Evolutionary conservation across 768 basidiomycete genomes (phyloP).

Genomic region (Hypsizygus marmoreus): DNA sequence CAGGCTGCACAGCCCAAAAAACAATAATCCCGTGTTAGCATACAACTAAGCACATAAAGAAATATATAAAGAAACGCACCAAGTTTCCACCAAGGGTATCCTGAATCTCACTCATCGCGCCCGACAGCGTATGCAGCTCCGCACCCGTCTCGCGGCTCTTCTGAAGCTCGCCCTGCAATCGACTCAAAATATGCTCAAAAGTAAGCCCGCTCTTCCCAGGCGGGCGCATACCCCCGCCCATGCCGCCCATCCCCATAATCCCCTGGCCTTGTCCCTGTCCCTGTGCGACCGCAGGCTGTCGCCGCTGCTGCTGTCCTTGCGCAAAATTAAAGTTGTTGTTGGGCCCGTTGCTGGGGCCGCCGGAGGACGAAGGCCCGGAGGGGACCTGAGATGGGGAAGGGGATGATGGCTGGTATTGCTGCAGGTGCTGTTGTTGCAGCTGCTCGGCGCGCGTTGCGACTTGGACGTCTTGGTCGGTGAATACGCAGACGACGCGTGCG

Average conservation of each 20-base stretch:
- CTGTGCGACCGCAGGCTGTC: slow-evolving; percentile 56
- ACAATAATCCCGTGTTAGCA: not conserved
- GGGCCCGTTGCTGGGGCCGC: slow-evolving; percentile 14
- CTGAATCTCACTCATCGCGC: slow-evolving; percentile 87
- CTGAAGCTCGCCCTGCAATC: slow-evolving; percentile 91
- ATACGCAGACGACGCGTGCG: slow-evolving; percentile 88
- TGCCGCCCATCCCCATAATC: slow-evolving; percentile 72
- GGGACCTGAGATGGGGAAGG: slow-evolving; percentile 16
- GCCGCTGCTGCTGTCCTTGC: slow-evolving; percentile 50
- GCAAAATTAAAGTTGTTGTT: slow-evolving; percentile 26
- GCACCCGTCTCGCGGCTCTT: slow-evolving; percentile 93
- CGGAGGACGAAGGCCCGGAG: slow-evolving; percentile 15
- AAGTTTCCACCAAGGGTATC: slow-evolving; percentile 85
- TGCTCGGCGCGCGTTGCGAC: slow-evolving; percentile 72
- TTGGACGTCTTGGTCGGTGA: slow-evolving; percentile 82
- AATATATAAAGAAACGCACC: slow-evolving; percentile 45
- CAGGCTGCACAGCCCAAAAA: slow-evolving; percentile 43
- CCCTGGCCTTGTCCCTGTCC: too few relatives aligned
- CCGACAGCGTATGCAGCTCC: slow-evolving; percentile 76
- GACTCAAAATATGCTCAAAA: slow-evolving; percentile 89
- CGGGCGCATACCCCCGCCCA: slow-evolving; percentile 68
- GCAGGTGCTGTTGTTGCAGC: slow-evolving; percentile 55
- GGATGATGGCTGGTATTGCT: slow-evolving; percentile 32
- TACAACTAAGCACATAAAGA: not conserved
- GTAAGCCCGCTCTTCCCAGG: slow-evolving; percentile 86